A percentile compares a stretch with the other conserved stretches of the same genome.
These are phyloP conservation scores for Arachis monticola DNA, from an alignment of 331 rosid species.

Conservation along the genomic window DNA sequence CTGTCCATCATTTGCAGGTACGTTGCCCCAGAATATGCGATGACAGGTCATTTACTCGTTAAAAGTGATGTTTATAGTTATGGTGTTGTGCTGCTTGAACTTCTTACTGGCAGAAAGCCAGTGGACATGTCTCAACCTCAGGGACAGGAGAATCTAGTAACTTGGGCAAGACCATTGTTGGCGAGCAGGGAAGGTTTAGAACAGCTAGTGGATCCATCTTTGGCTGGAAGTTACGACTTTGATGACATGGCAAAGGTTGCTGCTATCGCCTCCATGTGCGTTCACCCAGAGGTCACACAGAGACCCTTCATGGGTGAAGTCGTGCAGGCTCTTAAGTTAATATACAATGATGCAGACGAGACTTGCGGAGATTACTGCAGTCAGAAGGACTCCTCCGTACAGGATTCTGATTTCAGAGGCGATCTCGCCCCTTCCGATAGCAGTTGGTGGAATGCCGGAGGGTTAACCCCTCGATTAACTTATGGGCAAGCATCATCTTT, in stretches of 20 bases:
- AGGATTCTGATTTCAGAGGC: constrained; percentile 74
- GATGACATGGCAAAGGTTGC: constrained; percentile 97
- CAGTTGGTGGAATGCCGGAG: constrained; percentile 96
- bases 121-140: constrained; percentile 92
- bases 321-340: constrained; percentile 92
- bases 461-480: constrained; percentile 75
- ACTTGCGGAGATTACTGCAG: constrained; percentile 79
- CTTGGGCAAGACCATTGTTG: constrained; percentile 88
- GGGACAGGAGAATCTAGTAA: constrained; percentile 90
- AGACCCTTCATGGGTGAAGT: constrained; percentile 99
- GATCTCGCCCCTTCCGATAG: constrained; percentile 83
- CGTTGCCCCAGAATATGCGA: constrained; percentile 97
- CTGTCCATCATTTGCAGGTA: constrained; percentile 59
- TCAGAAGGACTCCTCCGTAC: constrained; percentile 82
- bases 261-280: constrained; percentile 95
- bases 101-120: constrained; percentile 93
- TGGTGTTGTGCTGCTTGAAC: constrained; percentile 95
- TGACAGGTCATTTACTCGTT: constrained; percentile 98
- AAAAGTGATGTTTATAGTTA: constrained; percentile 96
- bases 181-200: constrained; percentile 87
- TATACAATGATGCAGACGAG: constrained; percentile 85
- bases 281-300: constrained; percentile 85
- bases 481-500: constrained; percentile 83
- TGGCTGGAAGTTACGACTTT: constrained; percentile 75
- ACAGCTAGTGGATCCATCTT: constrained; percentile 83